These are phyloP conservation scores for Angophora floribunda DNA, from an alignment of 345 rosid species.

Conservation along the genomic window DNA sequence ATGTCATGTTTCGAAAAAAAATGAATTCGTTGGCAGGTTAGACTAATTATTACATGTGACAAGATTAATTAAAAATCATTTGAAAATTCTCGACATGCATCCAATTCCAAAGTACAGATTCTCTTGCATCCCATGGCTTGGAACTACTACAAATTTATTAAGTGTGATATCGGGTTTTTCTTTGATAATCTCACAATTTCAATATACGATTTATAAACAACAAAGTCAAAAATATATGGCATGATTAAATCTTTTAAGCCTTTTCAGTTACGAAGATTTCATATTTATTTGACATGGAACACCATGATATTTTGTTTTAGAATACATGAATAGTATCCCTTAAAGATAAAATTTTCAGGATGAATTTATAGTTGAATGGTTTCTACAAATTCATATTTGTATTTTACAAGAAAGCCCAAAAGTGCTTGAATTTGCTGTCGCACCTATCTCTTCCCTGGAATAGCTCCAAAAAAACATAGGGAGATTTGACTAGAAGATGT, in stretches of 20 bases:
- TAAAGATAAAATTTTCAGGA: neutral
- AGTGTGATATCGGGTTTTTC: neutral
- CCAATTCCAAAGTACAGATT: rapidly evolving
- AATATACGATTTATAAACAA: no score
- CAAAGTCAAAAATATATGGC: no score
- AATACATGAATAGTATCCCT: neutral
- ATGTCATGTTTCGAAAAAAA: neutral
- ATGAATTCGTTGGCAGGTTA: neutral
- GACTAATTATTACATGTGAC: neutral
- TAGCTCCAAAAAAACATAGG: neutral
- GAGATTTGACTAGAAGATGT: neutral
- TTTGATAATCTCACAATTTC: neutral
- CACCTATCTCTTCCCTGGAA: neutral
- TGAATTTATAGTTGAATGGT: neutral
- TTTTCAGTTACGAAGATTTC: neutral
- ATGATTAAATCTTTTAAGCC: neutral
- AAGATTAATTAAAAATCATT: neutral
- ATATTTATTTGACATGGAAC: neutral
- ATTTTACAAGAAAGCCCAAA: neutral
- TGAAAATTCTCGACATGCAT: neutral
- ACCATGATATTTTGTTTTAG: rapidly evolving
- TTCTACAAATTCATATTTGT: neutral
- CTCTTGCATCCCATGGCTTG: neutral
- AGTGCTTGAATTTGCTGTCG: neutral
- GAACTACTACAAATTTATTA: neutral